A percentile compares a stretch with the other conserved stretches of the same genome.
Evolutionary conservation across 2,329 filamentous ascomycete genomes (phyloP).

Genomic region (Colletotrichum camelliae): DNA sequence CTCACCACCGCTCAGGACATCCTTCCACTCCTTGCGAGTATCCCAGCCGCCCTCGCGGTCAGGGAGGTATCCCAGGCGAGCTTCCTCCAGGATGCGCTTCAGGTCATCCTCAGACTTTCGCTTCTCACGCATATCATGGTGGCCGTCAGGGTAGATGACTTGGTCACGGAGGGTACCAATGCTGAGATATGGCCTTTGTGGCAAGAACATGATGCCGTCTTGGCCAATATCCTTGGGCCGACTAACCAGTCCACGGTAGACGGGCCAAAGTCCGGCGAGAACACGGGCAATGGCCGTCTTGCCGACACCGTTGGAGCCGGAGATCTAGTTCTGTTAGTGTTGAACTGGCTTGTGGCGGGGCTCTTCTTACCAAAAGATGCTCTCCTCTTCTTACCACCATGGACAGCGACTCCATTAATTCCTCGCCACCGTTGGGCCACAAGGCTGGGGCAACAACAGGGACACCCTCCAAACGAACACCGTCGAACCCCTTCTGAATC

Average conservation of each 20-base stretch:
- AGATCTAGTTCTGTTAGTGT: slow-evolving; percentile 60
- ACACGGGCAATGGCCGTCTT: slow-evolving; percentile 90
- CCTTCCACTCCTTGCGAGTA: slow-evolving; percentile 97
- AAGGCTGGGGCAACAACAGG: slow-evolving; percentile 89
- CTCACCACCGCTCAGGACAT: slow-evolving; percentile 95
- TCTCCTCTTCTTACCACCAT: slow-evolving; percentile 90
- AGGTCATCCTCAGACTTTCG: slow-evolving; percentile 81
- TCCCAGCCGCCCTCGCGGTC: slow-evolving; percentile 96
- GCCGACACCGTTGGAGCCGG: slow-evolving; percentile 91
- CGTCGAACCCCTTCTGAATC: slow-evolving; percentile 92
- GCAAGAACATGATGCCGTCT: slow-evolving; percentile 98
- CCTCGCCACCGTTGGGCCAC: slow-evolving; percentile 89
- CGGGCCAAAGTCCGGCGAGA: slow-evolving; percentile 92
- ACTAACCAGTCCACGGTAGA: slow-evolving; percentile 91
- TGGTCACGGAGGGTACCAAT: slow-evolving; percentile 94
- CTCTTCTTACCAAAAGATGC: slow-evolving; percentile 71
- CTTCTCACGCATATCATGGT: slow-evolving; percentile 88
- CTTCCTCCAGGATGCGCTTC: slow-evolving; percentile 78
- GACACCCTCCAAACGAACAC: slow-evolving; percentile 90
- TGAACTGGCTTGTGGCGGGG: background rate
- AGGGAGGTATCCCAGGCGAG: slow-evolving; percentile 85
- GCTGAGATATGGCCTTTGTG: slow-evolving; percentile 90
- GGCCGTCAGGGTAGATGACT: slow-evolving; percentile 96
- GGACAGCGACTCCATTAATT: slow-evolving; percentile 86
- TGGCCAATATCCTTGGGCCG: slow-evolving; percentile 80